Base-by-base conservation (phyloP, 2,329 filamentous ascomycete genomes). In the Trichoderma arundinaceum region DNA sequence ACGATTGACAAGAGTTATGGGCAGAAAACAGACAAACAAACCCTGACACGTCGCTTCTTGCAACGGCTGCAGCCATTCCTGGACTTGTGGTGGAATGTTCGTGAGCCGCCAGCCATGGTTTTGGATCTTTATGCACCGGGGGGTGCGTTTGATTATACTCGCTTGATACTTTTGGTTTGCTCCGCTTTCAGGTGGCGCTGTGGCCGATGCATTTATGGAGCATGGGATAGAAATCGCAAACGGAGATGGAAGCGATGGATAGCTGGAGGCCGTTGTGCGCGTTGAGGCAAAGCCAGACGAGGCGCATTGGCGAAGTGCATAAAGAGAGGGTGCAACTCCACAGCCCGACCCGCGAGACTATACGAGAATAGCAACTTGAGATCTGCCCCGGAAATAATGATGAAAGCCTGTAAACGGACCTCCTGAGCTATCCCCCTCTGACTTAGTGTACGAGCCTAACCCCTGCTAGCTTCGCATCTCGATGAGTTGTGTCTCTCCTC, bases 1-100 rank as follows among this genome's bases (percentile, higher is more conserved):
- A 35, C 12, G 22, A n/a, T n/a, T 33, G 38, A 38, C 13, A 22
- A 19, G n/a, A n/a, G 9, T 51, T 43, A n/a, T n/a, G n/a, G 22
- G 43, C 7, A 7, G 28, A 38, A 61, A 22, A 17, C 6, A 22
- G 38, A 33, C 22, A 43, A 13, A 62, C 58, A 38, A 53, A 62
- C 58, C 48, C 58, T 62, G 48, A 62, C 58, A 19, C 48, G 58
- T 32, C 58, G 58, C 58, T 52, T 62, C 58, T 62, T 62, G 58
- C 58, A 62, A 44, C 58, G 58, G 38, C 48, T 43, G 39, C 58
- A 62, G 48, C 58, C 58, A 52, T 62, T 62, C 1, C 48, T n/a
- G 7, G 58, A 43, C 48, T 62, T 62, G 48, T 62, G 48, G 38
- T 62, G 58, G 48, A 53, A 62, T 13, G 58, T 62, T 52, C 58